Base-by-base conservation (phyloP, 2,329 filamentous ascomycete genomes). In the Colletotrichum liriopes region DNA sequence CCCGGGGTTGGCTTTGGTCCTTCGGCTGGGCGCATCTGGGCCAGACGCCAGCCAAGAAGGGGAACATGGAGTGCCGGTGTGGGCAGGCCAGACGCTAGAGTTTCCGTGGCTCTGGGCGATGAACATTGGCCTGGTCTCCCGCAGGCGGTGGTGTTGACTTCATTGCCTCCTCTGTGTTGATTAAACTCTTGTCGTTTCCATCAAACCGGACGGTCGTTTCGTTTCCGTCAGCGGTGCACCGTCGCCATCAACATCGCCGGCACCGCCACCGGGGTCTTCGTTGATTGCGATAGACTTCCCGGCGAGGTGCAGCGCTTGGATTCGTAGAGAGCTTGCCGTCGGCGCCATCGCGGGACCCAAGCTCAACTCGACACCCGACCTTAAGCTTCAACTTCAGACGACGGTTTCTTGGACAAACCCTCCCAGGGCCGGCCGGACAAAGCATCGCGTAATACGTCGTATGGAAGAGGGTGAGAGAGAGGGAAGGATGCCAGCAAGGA, bases 371-470 rank as follows among this genome's bases (percentile, higher is more conserved):
- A 51, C 58, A 63, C 45, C 45, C 37, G 35, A 45, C 62, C 58
- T 68, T 68, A 68, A 45, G 39, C 35, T 58, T 72, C 69, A 68
- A 68, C 69, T 63, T 67, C 51, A 71, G 68, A 67, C 64, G 69
- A 59, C n/a, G 37, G 69, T n/a, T 45, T 54, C 35, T 61, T 18
- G 37, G 26, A 54, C 8, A 23, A 52, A 35, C 4, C 51, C 16
- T 26, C 35, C 23, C 35, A 32, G 61, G 37, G 23, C 47, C 58
- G 7, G 26, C 12, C 32, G 18, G 20, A 16, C 35, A 29, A 18
- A 39, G 35, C 37, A 41, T 39, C 14, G 58, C 23, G 6, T 32
- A 9, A 6, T 32, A 5, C 23, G 6, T 32, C 6, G 8, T 32
- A 5, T 16, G 45, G 26, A n/a, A 23, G 20, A 47, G 16, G 32